Base-by-base conservation (phyloP, 225 moss, liverwort and hornwort species). In the Antitrichia curtipendula region DNA sequence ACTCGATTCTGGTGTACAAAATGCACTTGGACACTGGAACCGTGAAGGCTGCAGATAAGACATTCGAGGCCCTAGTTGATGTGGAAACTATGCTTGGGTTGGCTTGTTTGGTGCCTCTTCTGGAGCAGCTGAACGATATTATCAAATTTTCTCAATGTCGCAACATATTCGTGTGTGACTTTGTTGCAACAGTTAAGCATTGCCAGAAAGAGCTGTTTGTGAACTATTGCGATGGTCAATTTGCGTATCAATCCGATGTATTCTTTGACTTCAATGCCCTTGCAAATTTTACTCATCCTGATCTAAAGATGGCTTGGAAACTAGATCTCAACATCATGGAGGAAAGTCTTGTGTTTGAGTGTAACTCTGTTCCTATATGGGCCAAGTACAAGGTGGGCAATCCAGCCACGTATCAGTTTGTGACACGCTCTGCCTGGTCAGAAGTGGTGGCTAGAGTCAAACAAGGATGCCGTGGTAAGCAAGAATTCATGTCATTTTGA, bases 221-320 rank as follows among this genome's bases (percentile, higher is more conserved):
- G 6, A 36, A 6, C 9, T 20, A 36, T 10, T 36, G 10, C 6
- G 3, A 68, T 22, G 22, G 12, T 68, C 7, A 11, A 21, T 68
- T 4, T 6, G 0, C 0, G 0, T 38, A 68, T 12, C 3, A 65
- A 2, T 36, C 2, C 11, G 6, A 36, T 36, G 10, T n/a, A 10
- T 19, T n/a, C n/a, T 66, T 20, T 0, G 1, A 65, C 20, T 66
- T 66, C n/a, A 12, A 66, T 2, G 13, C 12, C 65, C 6, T 68
- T 68, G 38, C 3, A 22, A 0, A n/a, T 8, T 38, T 38, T 8
- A 22, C 6, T 68, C n/a, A 68, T 38, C 2, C 1, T 6, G 4
- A 68, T 38, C 5, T 68, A 3, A 21, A 66, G 12, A 66, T 66
- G 38, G 38, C 1, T 22, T 68, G 7, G 7, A 68, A 38, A 22